phyloP scores from a whole-genome alignment of 2,329 filamentous ascomycete genomes.

The Purpureocillium lavendulum region DNA sequence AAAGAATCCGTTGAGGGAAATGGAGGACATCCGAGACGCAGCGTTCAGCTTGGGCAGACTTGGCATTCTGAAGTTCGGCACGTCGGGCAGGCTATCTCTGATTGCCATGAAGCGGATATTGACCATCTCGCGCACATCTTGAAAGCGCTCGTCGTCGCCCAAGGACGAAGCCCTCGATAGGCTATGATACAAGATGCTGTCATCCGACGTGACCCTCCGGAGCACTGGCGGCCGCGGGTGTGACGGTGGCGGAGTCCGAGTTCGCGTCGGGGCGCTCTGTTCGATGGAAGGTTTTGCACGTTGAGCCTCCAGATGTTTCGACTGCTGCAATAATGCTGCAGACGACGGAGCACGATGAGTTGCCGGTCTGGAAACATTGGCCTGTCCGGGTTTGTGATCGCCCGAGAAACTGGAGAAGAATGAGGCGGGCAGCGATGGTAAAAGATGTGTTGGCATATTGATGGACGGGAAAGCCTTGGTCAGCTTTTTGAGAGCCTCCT shows the following conservation, averaged over 20 bases:
- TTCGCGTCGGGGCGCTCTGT: not conserved
- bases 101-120: slow-evolving; percentile 88
- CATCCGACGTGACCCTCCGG: slow-evolving; percentile 43
- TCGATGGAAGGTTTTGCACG: no score
- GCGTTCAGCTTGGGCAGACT: slow-evolving; percentile 46
- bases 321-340: not conserved
- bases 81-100: slow-evolving; percentile 75
- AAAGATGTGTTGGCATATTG: slow-evolving; percentile 18
- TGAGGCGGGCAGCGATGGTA: slow-evolving; percentile 34
- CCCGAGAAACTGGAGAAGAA: slow-evolving; percentile 26
- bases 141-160: slow-evolving; percentile 75
- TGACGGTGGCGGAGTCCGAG: not conserved
- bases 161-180: slow-evolving; percentile 74
- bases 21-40: slow-evolving; percentile 18
- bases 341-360: slow-evolving; percentile 1
- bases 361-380: not conserved
- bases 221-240: slow-evolving; percentile 15
- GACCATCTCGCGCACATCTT: slow-evolving; percentile 72
- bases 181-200: slow-evolving; percentile 68
- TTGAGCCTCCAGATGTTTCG: not conserved
- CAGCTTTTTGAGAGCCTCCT: slow-evolving; percentile 48
- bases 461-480: slow-evolving; percentile 50
- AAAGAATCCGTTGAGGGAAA: slow-evolving; percentile 21
- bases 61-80: slow-evolving; percentile 66
- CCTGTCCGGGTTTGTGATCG: slow-evolving; percentile 12